phyloP scores from a whole-genome alignment of 2,329 filamentous ascomycete genomes.

The Epichloe brachyelytri region DNA sequence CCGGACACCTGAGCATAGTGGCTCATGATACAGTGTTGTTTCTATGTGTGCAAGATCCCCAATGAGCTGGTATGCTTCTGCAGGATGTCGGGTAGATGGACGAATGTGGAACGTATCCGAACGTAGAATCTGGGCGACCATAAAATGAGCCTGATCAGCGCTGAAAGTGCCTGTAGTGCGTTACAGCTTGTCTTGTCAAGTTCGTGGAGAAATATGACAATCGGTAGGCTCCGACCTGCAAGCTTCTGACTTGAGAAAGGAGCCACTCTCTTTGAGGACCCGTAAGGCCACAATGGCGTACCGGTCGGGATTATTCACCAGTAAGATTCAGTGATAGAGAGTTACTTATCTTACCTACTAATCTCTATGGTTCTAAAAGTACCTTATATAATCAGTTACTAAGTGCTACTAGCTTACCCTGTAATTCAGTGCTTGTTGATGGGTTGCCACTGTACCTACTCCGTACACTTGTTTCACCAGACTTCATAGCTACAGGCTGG shows the following conservation, averaged over 20 bases:
- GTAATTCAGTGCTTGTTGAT: too few relatives aligned
- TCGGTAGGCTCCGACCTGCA: not conserved
- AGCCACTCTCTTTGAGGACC: not conserved
- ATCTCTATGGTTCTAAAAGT: too few relatives aligned
- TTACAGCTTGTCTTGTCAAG: not conserved
- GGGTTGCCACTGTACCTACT: too few relatives aligned
- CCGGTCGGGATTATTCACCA: too few relatives aligned
- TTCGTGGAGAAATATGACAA: not conserved
- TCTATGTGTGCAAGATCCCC: not conserved
- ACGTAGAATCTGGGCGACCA: not conserved
- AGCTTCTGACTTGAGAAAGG: not conserved
- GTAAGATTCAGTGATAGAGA: too few relatives aligned
- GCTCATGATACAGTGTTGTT: conserved; percentile 1
- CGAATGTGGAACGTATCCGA: not conserved
- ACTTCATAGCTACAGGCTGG: not conserved
- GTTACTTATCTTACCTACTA: too few relatives aligned
- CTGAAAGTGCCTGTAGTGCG: not conserved
- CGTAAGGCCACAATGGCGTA: too few relatives aligned
- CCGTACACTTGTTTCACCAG: not conserved
- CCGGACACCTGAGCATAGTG: not conserved
- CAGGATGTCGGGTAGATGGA: not conserved
- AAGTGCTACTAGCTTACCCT: too few relatives aligned
- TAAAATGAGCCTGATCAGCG: not conserved
- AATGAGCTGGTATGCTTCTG: not conserved
- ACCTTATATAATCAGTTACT: too few relatives aligned